Evolutionary conservation across 1,284 basidiomycete genomes (phyloP).

Genomic region (Tranzscheliella williamsii): DNA sequence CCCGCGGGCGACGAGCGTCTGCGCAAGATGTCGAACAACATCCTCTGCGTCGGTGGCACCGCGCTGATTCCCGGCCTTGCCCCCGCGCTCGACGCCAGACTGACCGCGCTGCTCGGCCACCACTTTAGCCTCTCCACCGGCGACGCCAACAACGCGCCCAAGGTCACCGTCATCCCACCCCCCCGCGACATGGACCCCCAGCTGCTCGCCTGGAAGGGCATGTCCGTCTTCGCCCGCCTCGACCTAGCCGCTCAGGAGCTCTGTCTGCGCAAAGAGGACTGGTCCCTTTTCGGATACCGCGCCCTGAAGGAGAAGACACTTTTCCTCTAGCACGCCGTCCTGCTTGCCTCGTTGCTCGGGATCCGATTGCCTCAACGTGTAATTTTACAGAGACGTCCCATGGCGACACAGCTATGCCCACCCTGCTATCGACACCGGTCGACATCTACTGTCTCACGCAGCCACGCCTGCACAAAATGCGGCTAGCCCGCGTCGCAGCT

Average conservation of each 20-base stretch:
- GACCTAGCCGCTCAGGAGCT: constrained; percentile 78
- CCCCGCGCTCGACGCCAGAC: constrained; percentile 55
- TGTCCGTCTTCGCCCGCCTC: constrained; percentile 88
- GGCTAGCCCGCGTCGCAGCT: no score
- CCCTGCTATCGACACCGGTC: no score
- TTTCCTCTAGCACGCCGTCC: constrained; percentile 23
- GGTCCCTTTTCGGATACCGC: constrained; percentile 68
- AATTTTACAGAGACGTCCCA: no score
- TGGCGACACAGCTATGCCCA: no score
- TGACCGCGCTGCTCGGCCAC: constrained; percentile 16
- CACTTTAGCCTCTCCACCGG: constrained; percentile 17
- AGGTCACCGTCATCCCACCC: constrained; percentile 82
- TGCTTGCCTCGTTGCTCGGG: no score
- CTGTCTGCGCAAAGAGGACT: constrained; percentile 84
- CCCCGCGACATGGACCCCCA: constrained; percentile 90
- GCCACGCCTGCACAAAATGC: no score
- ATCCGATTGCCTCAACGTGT: no score
- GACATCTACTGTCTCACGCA: no score
- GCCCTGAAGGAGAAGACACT: constrained; percentile 63
- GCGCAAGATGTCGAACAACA: constrained; percentile 82
- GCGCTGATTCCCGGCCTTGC: constrained; percentile 64
- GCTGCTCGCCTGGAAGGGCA: constrained; percentile 91
- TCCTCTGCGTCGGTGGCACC: constrained; percentile 82
- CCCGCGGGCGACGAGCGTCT: constrained; percentile 77
- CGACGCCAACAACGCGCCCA: constrained; percentile 36